These are phyloP conservation scores for Rubus idaeus DNA, from an alignment of 306 rosid genomes.

Conservation along the genomic window DNA sequence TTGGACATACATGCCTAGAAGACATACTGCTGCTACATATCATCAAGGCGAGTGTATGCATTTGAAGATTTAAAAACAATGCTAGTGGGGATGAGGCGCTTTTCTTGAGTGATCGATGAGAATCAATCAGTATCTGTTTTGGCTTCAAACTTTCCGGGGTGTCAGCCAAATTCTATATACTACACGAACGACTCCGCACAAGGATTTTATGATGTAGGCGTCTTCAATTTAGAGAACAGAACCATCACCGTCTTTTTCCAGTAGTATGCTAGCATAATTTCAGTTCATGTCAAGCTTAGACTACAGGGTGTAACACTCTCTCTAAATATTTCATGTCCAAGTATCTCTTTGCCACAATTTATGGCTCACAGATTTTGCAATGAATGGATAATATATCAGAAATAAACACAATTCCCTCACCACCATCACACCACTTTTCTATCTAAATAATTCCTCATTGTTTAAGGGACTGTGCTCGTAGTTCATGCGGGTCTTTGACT, in stretches of 20 bases:
- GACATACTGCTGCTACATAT: neutral
- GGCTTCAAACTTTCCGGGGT: constrained; percentile 3
- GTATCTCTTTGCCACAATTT: too few species aligned
- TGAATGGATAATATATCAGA: too few species aligned
- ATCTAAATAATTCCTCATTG: too few species aligned
- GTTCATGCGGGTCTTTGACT: too few species aligned
- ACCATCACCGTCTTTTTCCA: neutral
- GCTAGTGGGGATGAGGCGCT: neutral
- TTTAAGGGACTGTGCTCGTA: too few species aligned
- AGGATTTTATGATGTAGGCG: neutral
- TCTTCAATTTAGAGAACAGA: neutral
- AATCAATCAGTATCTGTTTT: neutral
- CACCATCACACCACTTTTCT: too few species aligned
- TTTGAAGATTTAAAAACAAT: neutral
- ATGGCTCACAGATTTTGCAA: too few species aligned
- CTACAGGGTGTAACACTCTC: too few species aligned
- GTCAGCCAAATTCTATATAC: neutral
- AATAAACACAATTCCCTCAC: too few species aligned
- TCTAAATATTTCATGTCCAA: too few species aligned
- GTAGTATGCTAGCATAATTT: too few species aligned
- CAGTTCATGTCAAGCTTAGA: too few species aligned
- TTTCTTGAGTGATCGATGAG: neutral
- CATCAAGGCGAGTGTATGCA: neutral
- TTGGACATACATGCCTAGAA: neutral
- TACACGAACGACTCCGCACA: neutral